Percentiles rank a stretch among this genome's conserved stretches.
These are phyloP conservation scores for Phanerochaete carnosa DNA, from an alignment of 768 basidiomycete genomes.

Conservation along the genomic window DNA sequence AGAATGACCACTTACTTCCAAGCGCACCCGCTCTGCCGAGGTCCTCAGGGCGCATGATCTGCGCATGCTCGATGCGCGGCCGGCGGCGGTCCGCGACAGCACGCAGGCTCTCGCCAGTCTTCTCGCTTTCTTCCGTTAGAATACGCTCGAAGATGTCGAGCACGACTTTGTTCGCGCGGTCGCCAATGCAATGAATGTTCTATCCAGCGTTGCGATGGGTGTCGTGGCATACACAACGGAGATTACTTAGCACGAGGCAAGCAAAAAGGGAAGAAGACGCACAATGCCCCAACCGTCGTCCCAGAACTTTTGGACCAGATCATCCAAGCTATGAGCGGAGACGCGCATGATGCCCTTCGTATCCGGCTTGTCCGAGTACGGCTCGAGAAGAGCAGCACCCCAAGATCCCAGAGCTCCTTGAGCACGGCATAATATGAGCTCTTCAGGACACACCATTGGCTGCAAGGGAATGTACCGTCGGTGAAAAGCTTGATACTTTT, in stretches of 20 bases:
- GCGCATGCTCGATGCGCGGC: slow-evolving; percentile 90
- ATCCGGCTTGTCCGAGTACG: slow-evolving; percentile 78
- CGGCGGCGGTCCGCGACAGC: slow-evolving; percentile 46
- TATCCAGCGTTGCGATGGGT: slow-evolving; percentile 32
- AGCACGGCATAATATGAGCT: background rate
- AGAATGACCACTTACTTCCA: slow-evolving; percentile 50
- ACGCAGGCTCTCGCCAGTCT: slow-evolving; percentile 17
- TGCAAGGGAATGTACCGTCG: slow-evolving; percentile 50
- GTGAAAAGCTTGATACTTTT: slow-evolving; percentile 72
- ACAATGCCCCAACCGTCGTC: slow-evolving; percentile 84
- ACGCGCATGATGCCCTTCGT: slow-evolving; percentile 68
- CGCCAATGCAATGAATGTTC: slow-evolving; percentile 90
- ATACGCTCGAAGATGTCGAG: slow-evolving; percentile 81
- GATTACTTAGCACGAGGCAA: background rate
- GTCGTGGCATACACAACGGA: background rate
- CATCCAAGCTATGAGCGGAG: slow-evolving; percentile 47
- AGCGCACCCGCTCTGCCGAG: slow-evolving; percentile 64
- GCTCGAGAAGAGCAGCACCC: slow-evolving; percentile 85
- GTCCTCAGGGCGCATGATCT: slow-evolving; percentile 76
- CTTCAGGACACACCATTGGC: too few relatives aligned
- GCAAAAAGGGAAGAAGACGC: slow-evolving; percentile 25
- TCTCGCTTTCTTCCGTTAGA: slow-evolving; percentile 28
- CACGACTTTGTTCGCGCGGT: slow-evolving; percentile 80
- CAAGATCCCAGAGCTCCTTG: slow-evolving; percentile 86
- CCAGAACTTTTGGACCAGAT: slow-evolving; percentile 61